These are phyloP conservation scores for Ceratocystis albifundus DNA, from an alignment of 2,329 filamentous ascomycete genomes.

Conservation along the genomic window DNA sequence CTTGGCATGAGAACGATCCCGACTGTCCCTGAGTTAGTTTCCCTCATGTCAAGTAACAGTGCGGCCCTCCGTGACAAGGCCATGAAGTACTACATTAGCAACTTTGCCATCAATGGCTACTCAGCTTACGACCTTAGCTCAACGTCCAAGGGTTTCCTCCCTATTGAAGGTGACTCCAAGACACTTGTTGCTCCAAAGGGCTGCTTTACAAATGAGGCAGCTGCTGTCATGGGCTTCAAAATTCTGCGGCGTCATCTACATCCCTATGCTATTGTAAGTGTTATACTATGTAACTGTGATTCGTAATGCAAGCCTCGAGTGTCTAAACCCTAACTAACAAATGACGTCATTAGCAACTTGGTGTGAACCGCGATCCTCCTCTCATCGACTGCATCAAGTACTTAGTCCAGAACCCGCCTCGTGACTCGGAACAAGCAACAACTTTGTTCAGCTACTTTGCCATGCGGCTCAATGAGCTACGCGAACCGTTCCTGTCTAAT, in stretches of 20 bases:
- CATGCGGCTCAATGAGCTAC: constrained; percentile 62
- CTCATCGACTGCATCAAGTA: constrained; percentile 65
- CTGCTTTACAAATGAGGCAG: constrained; percentile 72
- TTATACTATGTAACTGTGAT: neutral
- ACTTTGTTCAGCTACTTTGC: constrained; percentile 75
- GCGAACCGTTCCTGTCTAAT: constrained; percentile 45
- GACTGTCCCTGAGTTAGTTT: constrained; percentile 59
- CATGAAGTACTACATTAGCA: constrained; percentile 70
- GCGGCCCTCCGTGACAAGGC: constrained; percentile 51
- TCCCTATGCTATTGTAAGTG: constrained; percentile 51
- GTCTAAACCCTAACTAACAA: constrained; percentile 9
- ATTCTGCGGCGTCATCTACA: constrained; percentile 68
- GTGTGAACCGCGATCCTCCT: constrained; percentile 69
- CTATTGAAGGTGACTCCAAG: constrained; percentile 55
- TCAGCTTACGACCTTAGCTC: constrained; percentile 47
- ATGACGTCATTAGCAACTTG: constrained; percentile 52
- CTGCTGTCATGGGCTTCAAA: constrained; percentile 66
- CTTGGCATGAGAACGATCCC: constrained; percentile 67
- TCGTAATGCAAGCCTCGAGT: neutral
- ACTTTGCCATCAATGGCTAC: constrained; percentile 71
- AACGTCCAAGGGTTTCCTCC: constrained; percentile 53
- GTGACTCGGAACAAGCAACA: constrained; percentile 52
- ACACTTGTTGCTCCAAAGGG: constrained; percentile 58
- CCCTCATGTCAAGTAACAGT: constrained; percentile 59
- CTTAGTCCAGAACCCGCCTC: constrained; percentile 61